Evolutionary conservation across 176 grass and related monocot species (phyloP).

Genomic region (Bromus sterilis): DNA sequence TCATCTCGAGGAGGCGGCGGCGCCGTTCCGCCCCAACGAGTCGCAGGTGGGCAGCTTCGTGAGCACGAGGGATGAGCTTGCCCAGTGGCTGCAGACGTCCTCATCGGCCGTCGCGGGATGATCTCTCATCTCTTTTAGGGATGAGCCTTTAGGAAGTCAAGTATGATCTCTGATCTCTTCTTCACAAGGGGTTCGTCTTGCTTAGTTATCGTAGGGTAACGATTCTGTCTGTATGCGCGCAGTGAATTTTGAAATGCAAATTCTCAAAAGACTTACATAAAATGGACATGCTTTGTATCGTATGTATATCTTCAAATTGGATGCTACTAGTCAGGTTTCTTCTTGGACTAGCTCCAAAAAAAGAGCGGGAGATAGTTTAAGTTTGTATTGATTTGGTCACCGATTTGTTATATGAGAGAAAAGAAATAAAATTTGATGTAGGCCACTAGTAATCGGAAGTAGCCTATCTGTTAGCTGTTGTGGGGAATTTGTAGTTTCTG

Average conservation of each 20-base stretch:
- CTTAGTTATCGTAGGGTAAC: background rate
- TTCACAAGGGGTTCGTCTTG: background rate
- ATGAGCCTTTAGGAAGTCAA: background rate
- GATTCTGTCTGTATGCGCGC: background rate
- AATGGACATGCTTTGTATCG: background rate
- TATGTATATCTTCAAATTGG: background rate
- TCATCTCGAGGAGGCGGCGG: slow-evolving; percentile 27
- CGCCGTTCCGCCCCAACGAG: slow-evolving; percentile 42
- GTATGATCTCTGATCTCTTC: background rate
- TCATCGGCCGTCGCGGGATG: background rate
- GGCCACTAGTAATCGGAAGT: background rate
- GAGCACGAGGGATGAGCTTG: slow-evolving; percentile 47
- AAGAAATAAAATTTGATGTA: too few relatives aligned
- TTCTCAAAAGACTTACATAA: background rate
- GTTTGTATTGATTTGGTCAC: background rate
- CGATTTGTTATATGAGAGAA: too few relatives aligned
- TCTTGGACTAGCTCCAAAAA: background rate
- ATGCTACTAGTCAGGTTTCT: background rate
- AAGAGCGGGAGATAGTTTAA: too few relatives aligned
- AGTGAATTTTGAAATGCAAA: background rate
- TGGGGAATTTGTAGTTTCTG: background rate
- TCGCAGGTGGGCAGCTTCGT: slow-evolving; percentile 64
- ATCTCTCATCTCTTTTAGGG: too few relatives aligned
- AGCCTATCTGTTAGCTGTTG: background rate
- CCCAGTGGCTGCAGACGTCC: slow-evolving; percentile 48